Base-by-base conservation (phyloP, 495 filamentous ascomycete species). In the Penicillium fimorum region DNA sequence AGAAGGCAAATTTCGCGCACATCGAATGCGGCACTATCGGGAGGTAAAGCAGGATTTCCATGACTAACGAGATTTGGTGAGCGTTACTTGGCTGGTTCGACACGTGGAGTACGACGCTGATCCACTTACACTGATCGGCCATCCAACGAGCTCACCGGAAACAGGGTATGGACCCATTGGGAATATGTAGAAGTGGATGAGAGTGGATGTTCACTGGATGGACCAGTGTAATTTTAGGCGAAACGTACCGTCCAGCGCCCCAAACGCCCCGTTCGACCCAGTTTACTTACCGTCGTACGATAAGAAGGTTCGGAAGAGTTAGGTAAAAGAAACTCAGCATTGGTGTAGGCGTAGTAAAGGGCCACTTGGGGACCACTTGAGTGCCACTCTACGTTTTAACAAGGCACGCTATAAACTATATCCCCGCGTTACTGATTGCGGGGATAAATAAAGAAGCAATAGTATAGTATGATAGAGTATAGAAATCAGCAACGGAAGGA, bases 81-180 rank as follows among this genome's bases (percentile, higher is more conserved):
- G 6, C 24, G 20, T 48, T 56, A 40, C 38, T 53, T 56, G 59
- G 56, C 10, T 41, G 55, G 37, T 56, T 53, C 62, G 46, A 63
- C 62, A 66, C 65, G 65, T 68, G 65, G 65, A 68, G 65, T 68
- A 56, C 65, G 56, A 68, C 63, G 58, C 60, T 63, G 54, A 43
- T 65, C 65, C 65, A 68, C 65, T 50, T 10, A 4, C 20, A 5
- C 4, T 24, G 55, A 66, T 56, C 59, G 42, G n/a, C 56, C 40
- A 37, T 10, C 65, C 63, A 68, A 66, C 56, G 47, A 65, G 17
- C 40, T 30, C 5, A 15, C 60, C 60, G 62, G 27, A 65, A 55
- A 49, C 64, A 54, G 60, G 32, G 1, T 20, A 18, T 30, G 38
- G 53, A 47, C 20, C 38, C 49, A 38, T 33, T 27, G 12, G 24